Percentiles rank a stretch among this genome's conserved stretches.
These are phyloP conservation scores for Didymosphaeria variabile DNA, from an alignment of 2,329 filamentous ascomycete genomes.

Conservation along the genomic window DNA sequence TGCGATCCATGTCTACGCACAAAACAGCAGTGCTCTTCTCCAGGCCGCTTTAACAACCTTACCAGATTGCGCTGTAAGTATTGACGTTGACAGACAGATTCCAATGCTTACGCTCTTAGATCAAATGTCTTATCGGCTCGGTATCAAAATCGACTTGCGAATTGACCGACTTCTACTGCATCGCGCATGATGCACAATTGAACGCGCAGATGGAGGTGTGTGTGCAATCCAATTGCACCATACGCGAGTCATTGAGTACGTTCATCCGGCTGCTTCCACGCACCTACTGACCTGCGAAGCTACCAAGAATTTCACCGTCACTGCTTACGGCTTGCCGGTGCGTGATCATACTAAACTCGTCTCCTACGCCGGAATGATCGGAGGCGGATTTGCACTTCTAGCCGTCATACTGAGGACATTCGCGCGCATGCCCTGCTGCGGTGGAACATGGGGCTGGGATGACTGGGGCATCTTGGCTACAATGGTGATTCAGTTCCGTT, in stretches of 20 bases:
- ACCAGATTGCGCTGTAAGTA: conserved; percentile 18
- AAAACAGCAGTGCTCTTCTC: conserved; percentile 17
- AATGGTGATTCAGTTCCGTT: conserved; percentile 46
- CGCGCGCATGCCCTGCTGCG: conserved; percentile 46
- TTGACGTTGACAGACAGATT: neutral
- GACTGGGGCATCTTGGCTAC: conserved; percentile 47
- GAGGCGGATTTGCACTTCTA: conserved; percentile 45
- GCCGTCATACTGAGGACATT: conserved; percentile 47
- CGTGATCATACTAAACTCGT: conserved; percentile 48
- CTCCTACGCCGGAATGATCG: conserved; percentile 43
- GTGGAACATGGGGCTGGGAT: conserved; percentile 51
- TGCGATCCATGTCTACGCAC: conserved; percentile 6
- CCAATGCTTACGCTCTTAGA: conserved; percentile 20
- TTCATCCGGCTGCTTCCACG: neutral
- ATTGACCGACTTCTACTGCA: conserved; percentile 36
- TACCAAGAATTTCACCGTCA: conserved; percentile 53
- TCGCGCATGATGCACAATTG: conserved; percentile 29
- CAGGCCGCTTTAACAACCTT: conserved; percentile 11
- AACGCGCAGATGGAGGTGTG: conserved; percentile 29
- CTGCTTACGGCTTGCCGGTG: conserved; percentile 45
- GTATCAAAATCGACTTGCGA: conserved; percentile 35
- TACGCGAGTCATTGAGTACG: conserved; percentile 39
- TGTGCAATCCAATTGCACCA: conserved; percentile 31
- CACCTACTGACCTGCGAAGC: conserved; percentile 26
- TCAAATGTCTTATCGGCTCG: conserved; percentile 31